phyloP scores from a whole-genome alignment of 2,329 filamentous ascomycete genomes.

The Metarhizium anisopliae region DNA sequence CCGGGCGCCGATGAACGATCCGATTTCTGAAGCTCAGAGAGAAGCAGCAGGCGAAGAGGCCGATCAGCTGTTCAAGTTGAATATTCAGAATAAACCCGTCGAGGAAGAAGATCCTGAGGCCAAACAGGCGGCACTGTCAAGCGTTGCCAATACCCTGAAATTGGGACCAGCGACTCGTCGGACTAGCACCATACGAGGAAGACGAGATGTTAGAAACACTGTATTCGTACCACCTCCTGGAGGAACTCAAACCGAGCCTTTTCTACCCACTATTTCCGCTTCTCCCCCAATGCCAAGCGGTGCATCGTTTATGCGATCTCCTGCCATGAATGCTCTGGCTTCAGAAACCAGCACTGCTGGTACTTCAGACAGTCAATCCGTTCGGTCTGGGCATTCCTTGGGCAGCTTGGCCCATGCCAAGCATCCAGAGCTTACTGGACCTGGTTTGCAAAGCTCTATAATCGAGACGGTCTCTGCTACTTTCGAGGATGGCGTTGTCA shows the following conservation, averaged over 20 bases:
- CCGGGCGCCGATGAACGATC: constrained; percentile 52
- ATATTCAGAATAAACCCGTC: constrained; percentile 70
- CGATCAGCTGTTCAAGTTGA: constrained; percentile 68
- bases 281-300: constrained; percentile 9
- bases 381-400: constrained; percentile 78
- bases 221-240: constrained; percentile 58
- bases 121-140: constrained; percentile 64
- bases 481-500: constrained; percentile 66
- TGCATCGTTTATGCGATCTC: constrained; percentile 24
- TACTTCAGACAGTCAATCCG: constrained; percentile 78
- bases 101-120: constrained; percentile 69
- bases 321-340: constrained; percentile 45
- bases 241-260: neutral
- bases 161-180: constrained; percentile 57
- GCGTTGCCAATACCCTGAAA: constrained; percentile 64
- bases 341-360: constrained; percentile 52
- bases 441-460: constrained; percentile 79
- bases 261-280: constrained; percentile 2
- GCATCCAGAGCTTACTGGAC: constrained; percentile 72
- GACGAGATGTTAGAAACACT: constrained; percentile 86
- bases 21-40: constrained; percentile 63
- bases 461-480: constrained; percentile 85
- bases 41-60: constrained; percentile 49
- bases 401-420: constrained; percentile 59
- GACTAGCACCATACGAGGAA: constrained; percentile 71